phyloP scores from a whole-genome alignment of 768 basidiomycete species.

The Rhizopogon sp. region DNA sequence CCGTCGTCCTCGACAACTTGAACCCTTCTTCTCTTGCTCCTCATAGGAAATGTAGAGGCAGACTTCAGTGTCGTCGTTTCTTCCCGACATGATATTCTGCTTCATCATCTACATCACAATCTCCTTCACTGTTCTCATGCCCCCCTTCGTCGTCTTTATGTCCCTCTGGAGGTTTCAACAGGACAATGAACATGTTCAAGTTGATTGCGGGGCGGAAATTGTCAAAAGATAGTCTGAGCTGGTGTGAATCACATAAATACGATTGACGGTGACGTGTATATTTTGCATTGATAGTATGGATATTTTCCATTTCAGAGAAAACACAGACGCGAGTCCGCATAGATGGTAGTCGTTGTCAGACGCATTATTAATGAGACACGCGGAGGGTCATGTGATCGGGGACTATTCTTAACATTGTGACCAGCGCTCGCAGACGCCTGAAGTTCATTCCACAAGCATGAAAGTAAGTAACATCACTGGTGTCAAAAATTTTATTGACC shows the following conservation, averaged over 20 bases:
- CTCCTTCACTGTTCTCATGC: not conserved
- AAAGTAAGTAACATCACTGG: too few species aligned
- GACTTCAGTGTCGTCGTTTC: slow-evolving; percentile 17
- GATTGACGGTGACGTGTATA: slow-evolving; percentile 19
- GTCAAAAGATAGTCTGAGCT: not conserved
- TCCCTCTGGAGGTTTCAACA: slow-evolving; percentile 6
- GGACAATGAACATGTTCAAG: slow-evolving; percentile 19
- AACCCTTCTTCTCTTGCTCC: slow-evolving; percentile 11
- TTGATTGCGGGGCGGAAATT: slow-evolving; percentile 27
- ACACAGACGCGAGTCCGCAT: not conserved
- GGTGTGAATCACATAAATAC: slow-evolving; percentile 23
- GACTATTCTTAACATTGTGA: too few species aligned
- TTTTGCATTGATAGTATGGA: slow-evolving; percentile 7
- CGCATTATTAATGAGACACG: too few species aligned
- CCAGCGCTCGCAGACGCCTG: too few species aligned
- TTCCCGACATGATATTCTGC: not conserved
- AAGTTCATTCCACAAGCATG: too few species aligned
- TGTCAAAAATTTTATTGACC: too few species aligned
- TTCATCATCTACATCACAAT: not conserved
- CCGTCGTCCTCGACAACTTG: not conserved
- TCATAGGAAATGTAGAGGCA: not conserved
- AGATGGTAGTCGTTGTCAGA: slow-evolving; percentile 9
- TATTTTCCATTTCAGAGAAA: slow-evolving; percentile 1
- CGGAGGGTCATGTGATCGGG: too few species aligned
- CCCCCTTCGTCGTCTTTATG: not conserved